These are phyloP conservation scores for Amanita exitialis DNA, from an alignment of 768 basidiomycete species.

Conservation along the genomic window DNA sequence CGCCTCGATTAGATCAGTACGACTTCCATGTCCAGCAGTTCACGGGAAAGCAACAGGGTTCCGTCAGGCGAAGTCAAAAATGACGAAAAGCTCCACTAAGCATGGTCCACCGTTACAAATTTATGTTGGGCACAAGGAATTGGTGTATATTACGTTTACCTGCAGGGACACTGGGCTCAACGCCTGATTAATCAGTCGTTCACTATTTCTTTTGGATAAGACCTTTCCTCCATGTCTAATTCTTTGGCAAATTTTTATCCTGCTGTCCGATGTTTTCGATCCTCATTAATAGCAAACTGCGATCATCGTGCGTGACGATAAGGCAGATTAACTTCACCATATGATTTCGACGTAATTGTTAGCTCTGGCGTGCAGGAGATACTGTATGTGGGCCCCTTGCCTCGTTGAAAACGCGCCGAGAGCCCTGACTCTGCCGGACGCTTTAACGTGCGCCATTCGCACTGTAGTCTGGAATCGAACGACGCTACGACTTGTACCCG, in stretches of 20 bases:
- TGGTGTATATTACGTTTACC: background rate
- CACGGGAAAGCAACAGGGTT: conserved; percentile 28
- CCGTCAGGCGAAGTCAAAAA: conserved; percentile 25
- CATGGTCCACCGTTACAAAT: conserved; percentile 18
- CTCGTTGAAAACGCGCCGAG: conserved; percentile 5
- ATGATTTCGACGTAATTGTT: background rate
- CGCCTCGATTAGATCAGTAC: conserved; percentile 27
- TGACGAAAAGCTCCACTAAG: conserved; percentile 13
- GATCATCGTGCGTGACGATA: conserved; percentile 22
- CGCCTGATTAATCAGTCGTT: background rate
- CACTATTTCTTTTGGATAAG: background rate
- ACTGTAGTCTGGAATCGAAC: background rate
- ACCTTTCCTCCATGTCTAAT: background rate
- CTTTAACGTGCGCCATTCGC: background rate
- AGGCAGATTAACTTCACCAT: background rate
- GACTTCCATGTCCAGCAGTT: conserved; percentile 31
- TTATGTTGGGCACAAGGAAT: background rate
- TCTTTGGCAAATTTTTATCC: background rate
- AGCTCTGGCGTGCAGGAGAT: background rate
- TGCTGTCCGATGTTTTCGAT: conserved; percentile 7
- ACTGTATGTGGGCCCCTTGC: background rate
- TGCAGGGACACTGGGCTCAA: background rate
- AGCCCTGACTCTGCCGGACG: background rate
- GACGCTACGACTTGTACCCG: background rate
- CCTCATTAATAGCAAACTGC: conserved; percentile 17